Conservation (phyloP, 306 rosid species). For the Rubus parviflorus region DNA sequence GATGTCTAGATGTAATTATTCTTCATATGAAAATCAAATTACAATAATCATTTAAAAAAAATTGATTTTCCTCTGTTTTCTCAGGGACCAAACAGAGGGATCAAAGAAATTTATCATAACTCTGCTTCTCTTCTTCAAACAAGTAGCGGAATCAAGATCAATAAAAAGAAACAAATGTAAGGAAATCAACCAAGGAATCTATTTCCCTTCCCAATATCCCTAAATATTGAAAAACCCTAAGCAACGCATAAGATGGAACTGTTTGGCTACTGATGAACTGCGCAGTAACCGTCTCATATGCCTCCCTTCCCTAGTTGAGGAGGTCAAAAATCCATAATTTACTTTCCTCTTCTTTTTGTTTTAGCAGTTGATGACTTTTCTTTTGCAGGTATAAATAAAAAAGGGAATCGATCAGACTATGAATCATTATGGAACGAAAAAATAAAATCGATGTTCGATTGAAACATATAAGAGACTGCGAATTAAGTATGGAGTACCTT, state of each 20-base stretch:
- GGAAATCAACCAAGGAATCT: neutral
- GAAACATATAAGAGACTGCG: neutral
- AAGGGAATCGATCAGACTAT: conserved; percentile 16
- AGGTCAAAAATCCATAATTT: conserved; percentile 3
- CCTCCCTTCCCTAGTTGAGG: too few relatives aligned
- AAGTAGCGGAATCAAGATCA: neutral
- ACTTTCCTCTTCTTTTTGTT: neutral
- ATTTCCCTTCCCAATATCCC: neutral
- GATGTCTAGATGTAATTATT: neutral
- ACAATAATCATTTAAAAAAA: neutral
- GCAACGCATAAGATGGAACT: neutral
- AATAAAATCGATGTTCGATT: neutral
- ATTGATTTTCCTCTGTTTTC: neutral
- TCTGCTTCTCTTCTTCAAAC: neutral
- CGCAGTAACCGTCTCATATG: neutral
- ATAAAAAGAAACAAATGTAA: neutral
- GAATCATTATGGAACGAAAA: neutral
- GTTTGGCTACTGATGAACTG: neutral
- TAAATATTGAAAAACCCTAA: neutral
- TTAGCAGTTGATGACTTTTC: neutral
- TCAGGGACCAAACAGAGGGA: neutral
- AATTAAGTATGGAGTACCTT: neutral
- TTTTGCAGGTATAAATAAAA: neutral
- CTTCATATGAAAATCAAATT: neutral
- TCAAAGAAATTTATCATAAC: neutral